A percentile compares a stretch with the other conserved stretches of the same genome.
These are phyloP conservation scores for Vaccinium vitisidaea DNA, from an alignment of 148 eudicot genomes.

Conservation along the genomic window DNA sequence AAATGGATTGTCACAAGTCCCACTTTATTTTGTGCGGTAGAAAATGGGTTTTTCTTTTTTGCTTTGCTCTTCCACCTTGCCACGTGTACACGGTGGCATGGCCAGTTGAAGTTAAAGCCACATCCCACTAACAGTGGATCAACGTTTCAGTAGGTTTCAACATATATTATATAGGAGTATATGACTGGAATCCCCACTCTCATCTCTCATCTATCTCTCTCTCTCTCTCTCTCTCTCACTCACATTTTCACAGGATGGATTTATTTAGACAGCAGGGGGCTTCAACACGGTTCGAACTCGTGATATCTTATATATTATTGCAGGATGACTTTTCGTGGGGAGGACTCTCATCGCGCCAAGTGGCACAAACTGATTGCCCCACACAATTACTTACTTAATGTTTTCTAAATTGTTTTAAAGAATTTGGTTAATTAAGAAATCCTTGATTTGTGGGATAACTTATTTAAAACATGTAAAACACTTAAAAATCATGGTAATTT, in stretches of 20 bases:
- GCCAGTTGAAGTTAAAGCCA: neutral
- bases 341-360: too few relatives aligned
- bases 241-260: neutral
- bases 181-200: neutral
- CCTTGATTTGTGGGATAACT: too few relatives aligned
- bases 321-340: too few relatives aligned
- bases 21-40: neutral
- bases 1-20: neutral
- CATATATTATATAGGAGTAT: too few relatives aligned
- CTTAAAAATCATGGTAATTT: too few relatives aligned
- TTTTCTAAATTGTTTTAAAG: too few relatives aligned
- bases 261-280: neutral
- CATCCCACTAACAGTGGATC: neutral
- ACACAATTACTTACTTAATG: too few relatives aligned
- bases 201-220: neutral
- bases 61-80: neutral
- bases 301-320: too few relatives aligned
- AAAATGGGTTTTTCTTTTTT: neutral
- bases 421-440: too few relatives aligned
- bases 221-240: neutral
- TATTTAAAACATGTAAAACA: too few relatives aligned
- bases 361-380: too few relatives aligned
- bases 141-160: neutral
- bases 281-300: too few relatives aligned
- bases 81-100: conserved; percentile 10